Base-by-base conservation (phyloP, 208 protist species). In the Leptomonas pyrrhocoris region DNA sequence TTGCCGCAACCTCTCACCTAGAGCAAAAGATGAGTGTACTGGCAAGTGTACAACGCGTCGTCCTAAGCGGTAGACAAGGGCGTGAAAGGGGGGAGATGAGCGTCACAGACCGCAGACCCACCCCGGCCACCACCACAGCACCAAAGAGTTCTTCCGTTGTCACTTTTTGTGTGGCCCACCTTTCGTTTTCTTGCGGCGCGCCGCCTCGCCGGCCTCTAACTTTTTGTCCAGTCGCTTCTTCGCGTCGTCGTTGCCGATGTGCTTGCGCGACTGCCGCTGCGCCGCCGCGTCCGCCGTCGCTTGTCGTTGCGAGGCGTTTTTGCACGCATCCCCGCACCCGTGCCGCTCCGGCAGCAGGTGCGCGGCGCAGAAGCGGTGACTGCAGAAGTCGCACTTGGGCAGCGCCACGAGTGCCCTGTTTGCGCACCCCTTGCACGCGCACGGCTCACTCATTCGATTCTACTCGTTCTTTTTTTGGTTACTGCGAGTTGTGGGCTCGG, bases 271-370 rank as follows among this genome's bases (percentile, higher is more conserved):
- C n/a, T 74, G 76, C 18, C 72, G 78, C 64, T 89, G 74, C 27
- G 74, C 85, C 11, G 72, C 73, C 9, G 87, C 84, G 45, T 89
- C 90, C 18, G 63, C 74, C 5, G 84, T 84, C n/a, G 87, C 86
- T 58, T 91, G 72, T 7, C 79, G 69, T 59, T 85, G 78, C 13
- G 88, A 77, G 15, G 62, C 64, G 50, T 90, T 92, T 54, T 85
- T 89, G 63, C 75, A 85, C 4, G 81, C 86, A 59, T 91, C 81
- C 0, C 85, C 80, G 62, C 90, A 95, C n/a, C 90, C 90, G 65
- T 95, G 90, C n/a, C 84, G 77, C 50, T 95, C 87, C 6, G 90
- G 90, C 31, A 92, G 77, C 72, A 95, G 73, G 68, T 95, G 90
- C n/a, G 60, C 36, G 0, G 88, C 91, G 68, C 90, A 95, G 74